Percentiles rank a stretch among this genome's conserved stretches.
Evolutionary conservation across 306 rosid species (phyloP).

Genomic region (Rosa lucieae): DNA sequence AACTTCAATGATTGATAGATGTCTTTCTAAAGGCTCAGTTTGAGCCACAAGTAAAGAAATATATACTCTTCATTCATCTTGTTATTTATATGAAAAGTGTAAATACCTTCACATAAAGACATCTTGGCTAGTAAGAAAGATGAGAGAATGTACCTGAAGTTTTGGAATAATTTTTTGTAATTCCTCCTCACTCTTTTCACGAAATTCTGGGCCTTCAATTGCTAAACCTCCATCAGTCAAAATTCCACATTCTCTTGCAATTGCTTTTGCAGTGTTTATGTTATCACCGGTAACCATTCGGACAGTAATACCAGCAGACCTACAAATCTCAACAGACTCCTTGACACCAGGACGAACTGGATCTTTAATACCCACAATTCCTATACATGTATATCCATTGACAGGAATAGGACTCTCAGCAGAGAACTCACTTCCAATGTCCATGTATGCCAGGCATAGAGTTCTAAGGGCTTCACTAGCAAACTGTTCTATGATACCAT

Average conservation of each 20-base stretch:
- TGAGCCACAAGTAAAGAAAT: background rate
- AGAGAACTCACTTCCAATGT: slow-evolving; percentile 47
- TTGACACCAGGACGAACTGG: slow-evolving; percentile 96
- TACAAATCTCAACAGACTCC: slow-evolving; percentile 91
- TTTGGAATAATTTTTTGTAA: slow-evolving; percentile 66
- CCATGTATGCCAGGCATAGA: slow-evolving; percentile 87
- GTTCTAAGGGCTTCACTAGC: slow-evolving; percentile 94
- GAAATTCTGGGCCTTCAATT: slow-evolving; percentile 94
- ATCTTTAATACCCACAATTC: slow-evolving; percentile 96
- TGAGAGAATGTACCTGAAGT: slow-evolving; percentile 60
- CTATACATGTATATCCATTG: slow-evolving; percentile 77
- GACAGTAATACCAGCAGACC: slow-evolving; percentile 87
- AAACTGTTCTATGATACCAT: slow-evolving; percentile 65
- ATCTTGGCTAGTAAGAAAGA: background rate
- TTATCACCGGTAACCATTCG: slow-evolving; percentile 99
- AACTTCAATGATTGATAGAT: background rate
- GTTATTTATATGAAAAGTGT: background rate
- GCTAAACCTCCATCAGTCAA: slow-evolving; percentile 77
- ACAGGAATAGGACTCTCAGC: slow-evolving; percentile 56
- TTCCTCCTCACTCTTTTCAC: slow-evolving; percentile 73
- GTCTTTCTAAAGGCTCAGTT: background rate
- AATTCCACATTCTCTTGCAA: slow-evolving; percentile 97
- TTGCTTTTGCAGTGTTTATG: slow-evolving; percentile 95
- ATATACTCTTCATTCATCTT: background rate
- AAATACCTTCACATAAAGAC: background rate